Percentiles rank a stretch among this genome's conserved stretches.
phyloP scores from a whole-genome alignment of 352 stramenopile species.

The Phytophthora sp. region DNA sequence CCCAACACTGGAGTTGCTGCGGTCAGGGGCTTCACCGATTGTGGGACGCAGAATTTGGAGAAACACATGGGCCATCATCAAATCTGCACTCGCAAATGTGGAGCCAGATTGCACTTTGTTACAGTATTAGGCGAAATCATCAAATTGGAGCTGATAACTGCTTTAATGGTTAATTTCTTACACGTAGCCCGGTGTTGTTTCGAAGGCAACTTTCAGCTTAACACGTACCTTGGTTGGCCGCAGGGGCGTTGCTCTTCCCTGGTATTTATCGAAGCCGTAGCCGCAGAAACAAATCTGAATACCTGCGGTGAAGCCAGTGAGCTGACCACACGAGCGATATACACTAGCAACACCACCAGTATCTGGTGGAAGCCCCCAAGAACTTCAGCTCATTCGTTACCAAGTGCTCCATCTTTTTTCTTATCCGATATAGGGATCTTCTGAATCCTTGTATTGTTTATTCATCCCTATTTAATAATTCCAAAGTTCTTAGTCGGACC shows the following conservation, averaged over 20 bases:
- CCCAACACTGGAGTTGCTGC: background rate
- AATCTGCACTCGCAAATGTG: background rate
- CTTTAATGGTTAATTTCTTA: too few relatives aligned
- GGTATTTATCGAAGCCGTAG: too few relatives aligned
- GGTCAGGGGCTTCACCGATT: slow-evolving; percentile 12
- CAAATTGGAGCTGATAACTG: background rate
- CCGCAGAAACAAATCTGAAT: too few relatives aligned
- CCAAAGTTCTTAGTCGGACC: background rate
- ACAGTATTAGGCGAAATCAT: slow-evolving; percentile 2
- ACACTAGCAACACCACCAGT: background rate
- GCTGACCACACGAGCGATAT: background rate
- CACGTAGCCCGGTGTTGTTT: too few relatives aligned
- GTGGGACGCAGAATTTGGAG: slow-evolving; percentile 7
- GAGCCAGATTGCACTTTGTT: background rate
- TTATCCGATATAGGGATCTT: slow-evolving; percentile 12
- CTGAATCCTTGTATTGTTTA: slow-evolving; percentile 20
- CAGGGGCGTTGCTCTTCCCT: too few relatives aligned
- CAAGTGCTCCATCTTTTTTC: background rate
- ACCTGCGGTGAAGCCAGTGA: too few relatives aligned
- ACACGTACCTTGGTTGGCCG: too few relatives aligned
- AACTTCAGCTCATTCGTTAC: slow-evolving; percentile 5
- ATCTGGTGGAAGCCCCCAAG: background rate
- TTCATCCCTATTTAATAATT: slow-evolving; percentile 1
- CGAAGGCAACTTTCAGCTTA: too few relatives aligned
- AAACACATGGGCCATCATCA: slow-evolving; percentile 22